Evolutionary conservation across 1,284 basidiomycete genomes (phyloP), one percentile per base, ranked within the genome.

Genomic region (Flammula alnicola): DNA sequence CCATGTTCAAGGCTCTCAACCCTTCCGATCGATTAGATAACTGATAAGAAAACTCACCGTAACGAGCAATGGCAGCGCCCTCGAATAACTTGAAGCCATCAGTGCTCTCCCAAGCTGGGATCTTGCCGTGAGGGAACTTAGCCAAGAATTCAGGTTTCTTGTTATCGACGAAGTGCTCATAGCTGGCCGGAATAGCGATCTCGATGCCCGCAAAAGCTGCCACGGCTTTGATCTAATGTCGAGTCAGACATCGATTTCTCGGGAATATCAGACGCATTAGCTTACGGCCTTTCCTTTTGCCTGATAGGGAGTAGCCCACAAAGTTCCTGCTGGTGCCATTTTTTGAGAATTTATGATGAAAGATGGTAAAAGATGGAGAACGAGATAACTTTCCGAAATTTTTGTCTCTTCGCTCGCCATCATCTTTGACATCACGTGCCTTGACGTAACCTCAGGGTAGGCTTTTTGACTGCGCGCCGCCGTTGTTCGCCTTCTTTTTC

Each of bases 21-120:
- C 44, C 37, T 25, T 17, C 44, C 52, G 55, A 59, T 58, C 59
- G 54, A 59, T 66, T 54, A 62, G 60, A 66, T 65, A 51, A 60
- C 48, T 44, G 60, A 67, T 58, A 64, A 60, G 56, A 54, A 20
- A 16, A 88, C 95, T 85, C 74, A 98, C 95, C 64, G 75, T 97
- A 95, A 58, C 84, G 86, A 44, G 91, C 87, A 68, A 98, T 94
- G 51, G 93, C 86, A 53, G 76, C 70, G 48, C 80, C 78, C 79
- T 97, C 95, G 62, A 84, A 82, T 55, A 98, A 75, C 61, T 77
- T 78, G 78, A 93, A 84, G 53, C 93, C 94, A 68, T 96, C 86
- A 35, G 77, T 71, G 44, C 77, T 76, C 69, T 94, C 90, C 50
- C 91, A 83, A 29, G 86, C 86, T 33, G 96, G 95, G 61, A 95